Conservation (phyloP, 495 filamentous ascomycete genomes). For the Aspergillus asperescens region DNA sequence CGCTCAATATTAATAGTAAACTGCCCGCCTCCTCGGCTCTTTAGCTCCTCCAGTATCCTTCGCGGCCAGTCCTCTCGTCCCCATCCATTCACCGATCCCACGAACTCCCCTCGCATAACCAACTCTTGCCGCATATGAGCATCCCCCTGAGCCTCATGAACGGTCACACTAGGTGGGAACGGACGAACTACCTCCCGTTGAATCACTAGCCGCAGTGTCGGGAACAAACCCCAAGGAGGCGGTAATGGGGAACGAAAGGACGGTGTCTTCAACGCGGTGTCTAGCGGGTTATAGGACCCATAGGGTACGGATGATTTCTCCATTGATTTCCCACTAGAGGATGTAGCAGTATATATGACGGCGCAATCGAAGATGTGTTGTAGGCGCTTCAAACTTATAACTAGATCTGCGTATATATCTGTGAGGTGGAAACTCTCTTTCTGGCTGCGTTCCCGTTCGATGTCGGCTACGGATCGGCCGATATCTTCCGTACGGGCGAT, state of each 20-base stretch:
- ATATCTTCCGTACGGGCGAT: slow-evolving; percentile 38
- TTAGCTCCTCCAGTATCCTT: slow-evolving; percentile 29
- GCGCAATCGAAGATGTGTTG: slow-evolving; percentile 35
- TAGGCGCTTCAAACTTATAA: slow-evolving; percentile 31
- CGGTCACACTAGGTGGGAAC: slow-evolving; percentile 51
- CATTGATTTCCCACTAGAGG: slow-evolving; percentile 2
- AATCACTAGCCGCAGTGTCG: slow-evolving; percentile 44
- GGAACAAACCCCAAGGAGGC: slow-evolving; percentile 43
- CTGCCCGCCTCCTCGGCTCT: slow-evolving; percentile 25
- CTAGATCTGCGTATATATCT: slow-evolving; percentile 34
- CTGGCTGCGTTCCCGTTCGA: slow-evolving; percentile 26
- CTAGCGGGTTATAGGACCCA: slow-evolving; percentile 17
- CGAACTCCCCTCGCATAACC: slow-evolving; percentile 37
- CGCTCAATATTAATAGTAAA: slow-evolving; percentile 22
- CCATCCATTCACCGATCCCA: slow-evolving; percentile 44
- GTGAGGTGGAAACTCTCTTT: slow-evolving; percentile 31
- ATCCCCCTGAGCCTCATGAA: slow-evolving; percentile 52
- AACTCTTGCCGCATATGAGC: slow-evolving; percentile 40
- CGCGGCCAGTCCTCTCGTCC: slow-evolving; percentile 41
- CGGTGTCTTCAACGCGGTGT: slow-evolving; percentile 23
- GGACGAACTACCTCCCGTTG: slow-evolving; percentile 39
- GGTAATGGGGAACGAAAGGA: slow-evolving; percentile 41
- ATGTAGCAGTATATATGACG: slow-evolving; percentile 36
- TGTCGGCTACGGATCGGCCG: slow-evolving; percentile 27
- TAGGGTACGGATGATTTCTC: slow-evolving; percentile 11